A percentile compares a stretch with the other conserved stretches of the same genome.
Conservation (phyloP, 208 protist genomes). For the Angomonas deanei region DNA sequence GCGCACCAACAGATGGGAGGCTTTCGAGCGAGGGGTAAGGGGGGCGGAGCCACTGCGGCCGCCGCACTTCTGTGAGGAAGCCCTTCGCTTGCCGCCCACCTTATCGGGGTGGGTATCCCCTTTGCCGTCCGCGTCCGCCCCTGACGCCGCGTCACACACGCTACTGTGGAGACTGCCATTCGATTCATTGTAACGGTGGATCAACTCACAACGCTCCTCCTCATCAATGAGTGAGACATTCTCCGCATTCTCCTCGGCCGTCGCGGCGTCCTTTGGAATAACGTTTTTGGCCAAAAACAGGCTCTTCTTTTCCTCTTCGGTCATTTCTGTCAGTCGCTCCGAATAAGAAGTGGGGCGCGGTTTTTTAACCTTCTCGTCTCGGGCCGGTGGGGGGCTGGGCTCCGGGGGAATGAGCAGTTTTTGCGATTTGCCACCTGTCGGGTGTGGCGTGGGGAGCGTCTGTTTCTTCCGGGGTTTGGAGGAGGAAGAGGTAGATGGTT, state of each 20-base stretch:
- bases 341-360: background rate
- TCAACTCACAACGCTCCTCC: background rate
- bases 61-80: background rate
- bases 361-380: background rate
- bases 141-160: background rate
- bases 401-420: background rate
- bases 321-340: background rate
- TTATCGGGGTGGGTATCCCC: background rate
- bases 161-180: too few relatives aligned
- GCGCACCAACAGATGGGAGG: background rate
- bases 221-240: background rate
- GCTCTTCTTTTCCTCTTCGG: background rate
- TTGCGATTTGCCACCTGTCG: background rate
- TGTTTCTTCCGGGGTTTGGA: background rate
- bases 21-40: slow-evolving; percentile 3
- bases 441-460: background rate
- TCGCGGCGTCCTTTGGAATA: background rate
- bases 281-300: background rate
- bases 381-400: background rate
- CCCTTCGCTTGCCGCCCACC: background rate
- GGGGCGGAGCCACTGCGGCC: background rate
- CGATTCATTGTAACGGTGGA: background rate
- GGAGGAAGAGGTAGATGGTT: background rate
- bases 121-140: background rate
- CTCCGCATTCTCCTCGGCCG: background rate